Base-by-base conservation (phyloP, 495 filamentous ascomycete genomes). In the Cercophora sp. region DNA sequence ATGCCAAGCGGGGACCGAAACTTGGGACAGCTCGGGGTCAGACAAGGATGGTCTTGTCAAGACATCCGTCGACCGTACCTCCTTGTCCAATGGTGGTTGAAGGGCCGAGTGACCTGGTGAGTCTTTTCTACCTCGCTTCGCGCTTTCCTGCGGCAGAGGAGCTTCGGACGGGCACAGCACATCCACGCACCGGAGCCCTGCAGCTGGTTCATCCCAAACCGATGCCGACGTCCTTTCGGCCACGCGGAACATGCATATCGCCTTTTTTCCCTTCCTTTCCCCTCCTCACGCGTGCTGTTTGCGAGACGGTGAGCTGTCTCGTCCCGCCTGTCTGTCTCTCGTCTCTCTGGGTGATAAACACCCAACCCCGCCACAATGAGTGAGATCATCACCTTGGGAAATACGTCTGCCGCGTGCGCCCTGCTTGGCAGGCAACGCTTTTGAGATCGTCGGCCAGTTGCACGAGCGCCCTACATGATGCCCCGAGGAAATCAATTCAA, bases 1-100 rank as follows among this genome's bases (percentile, higher is more conserved):
- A 23, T 45, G 53, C 47, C 53, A 50, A 45, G 46, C 53, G 53
- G 53, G 37, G 48, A 31, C 46, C 32, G 15, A 40, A 47, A 54
- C n/a, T 34, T 15, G 15, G 11, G 16, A 27, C 25, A 47, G 40
- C 34, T 48, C 15, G 22, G 25, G 23, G 20, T 32, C 29, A 42
- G 40, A 51, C 47, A 39, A 50, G 47, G 47, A 24, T 50, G n/a
- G 4, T n/a, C 44, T 47, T 47, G 44, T 34, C 47, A 25, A n/a
- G 29, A 34, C 39, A 29, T 50, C 31, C 32, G 11, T 47, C 44
- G 44, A 37, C 18, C 31, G 20, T 49, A 32, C 46, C 46, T 26
- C 8, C 16, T 39, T 26, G 3, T 19, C 44, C 44, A 47, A 47
- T 47, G 44, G 44, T 29, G n/a, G 26, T 34, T 16, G 44, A 41